Evolutionary conservation across 2,329 filamentous ascomycete species (phyloP).

Genomic region (Ustilaginoidea virens): DNA sequence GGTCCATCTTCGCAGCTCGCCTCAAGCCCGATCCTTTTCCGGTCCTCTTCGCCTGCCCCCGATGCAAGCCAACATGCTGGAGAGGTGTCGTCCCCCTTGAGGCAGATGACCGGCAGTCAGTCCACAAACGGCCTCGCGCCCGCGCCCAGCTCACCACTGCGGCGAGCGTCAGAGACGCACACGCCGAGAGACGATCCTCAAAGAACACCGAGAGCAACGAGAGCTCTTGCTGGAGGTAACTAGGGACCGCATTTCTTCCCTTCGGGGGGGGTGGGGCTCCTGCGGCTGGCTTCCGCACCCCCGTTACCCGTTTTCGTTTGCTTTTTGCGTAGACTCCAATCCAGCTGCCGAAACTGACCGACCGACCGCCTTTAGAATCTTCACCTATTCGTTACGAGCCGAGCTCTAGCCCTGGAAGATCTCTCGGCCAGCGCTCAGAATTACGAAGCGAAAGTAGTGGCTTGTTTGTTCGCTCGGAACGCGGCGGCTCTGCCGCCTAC

Average conservation of each 20-base stretch:
- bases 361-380: no score
- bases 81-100: slow-evolving; percentile 36
- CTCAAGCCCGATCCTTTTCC: slow-evolving; percentile 73
- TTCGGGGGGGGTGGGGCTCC: no score
- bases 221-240: slow-evolving; percentile 46
- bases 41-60: slow-evolving; percentile 26
- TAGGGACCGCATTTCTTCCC: no score
- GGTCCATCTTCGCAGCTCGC: slow-evolving; percentile 37
- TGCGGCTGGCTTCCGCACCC: no score
- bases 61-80: slow-evolving; percentile 4
- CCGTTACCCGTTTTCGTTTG: no score
- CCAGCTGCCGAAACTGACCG: no score
- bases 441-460: slow-evolving; percentile 72
- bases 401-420: slow-evolving; percentile 71
- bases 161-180: slow-evolving; percentile 43
- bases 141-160: slow-evolving; percentile 42
- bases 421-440: slow-evolving; percentile 48
- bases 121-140: slow-evolving; percentile 24
- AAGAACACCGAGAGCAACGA: slow-evolving; percentile 55
- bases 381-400: slow-evolving; percentile 85
- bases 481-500: slow-evolving; percentile 31
- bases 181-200: slow-evolving; percentile 36
- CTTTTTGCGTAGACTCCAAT: no score
- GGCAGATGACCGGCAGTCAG: slow-evolving; percentile 42
- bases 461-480: slow-evolving; percentile 60